Evolutionary conservation across 345 rosid genomes (phyloP), one percentile per base, ranked within the genome.

Genomic region (Mangifera indica): DNA sequence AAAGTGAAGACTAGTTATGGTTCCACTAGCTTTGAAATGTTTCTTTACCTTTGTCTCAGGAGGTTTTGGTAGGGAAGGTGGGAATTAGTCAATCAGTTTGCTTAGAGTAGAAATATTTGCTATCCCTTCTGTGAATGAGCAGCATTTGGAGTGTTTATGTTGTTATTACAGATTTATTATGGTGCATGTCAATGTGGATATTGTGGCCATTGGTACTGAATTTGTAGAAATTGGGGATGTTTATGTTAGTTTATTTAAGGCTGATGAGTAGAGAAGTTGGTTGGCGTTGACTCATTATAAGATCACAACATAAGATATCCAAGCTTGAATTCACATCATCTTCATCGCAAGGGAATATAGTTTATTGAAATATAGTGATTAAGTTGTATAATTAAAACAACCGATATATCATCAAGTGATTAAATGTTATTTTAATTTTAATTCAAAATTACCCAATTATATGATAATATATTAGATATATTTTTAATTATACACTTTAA

Each of bases 1-100:
- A 74, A 89, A 87, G 79, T 87, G 81, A 88, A 29, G 67, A 76
- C 29, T 56, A 49, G 52, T 10, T 5, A 17, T 53, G 22, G 67
- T 58, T 32, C 15, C 37, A 63, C 21, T n/a, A 59, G 68, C 32
- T 51, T 49, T 52, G 25, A 51, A 26, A 64, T 73, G 22, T 51
- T 69, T 62, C 5, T 48, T 72, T 25, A 70, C 9, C 57, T 52
- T 20, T 32, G 44, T 52, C 49, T 21, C 37, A 34, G 74, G 59
- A 74, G 49, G 56, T 61, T 75, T 24, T 18, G 40, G 52, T 52
- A 54, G 72, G 71, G 63, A 29, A 60, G 25, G 63, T 61, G 70
- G 66, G 66, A 66, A 4, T 79, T 65, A 21, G 29, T n/a, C 45
- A 44, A 73, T 72, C 61, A 58, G 71, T 65, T 40, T 73, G 74